phyloP scores from a whole-genome alignment of 345 rosid genomes.

The Tarenaya hassleriana region DNA sequence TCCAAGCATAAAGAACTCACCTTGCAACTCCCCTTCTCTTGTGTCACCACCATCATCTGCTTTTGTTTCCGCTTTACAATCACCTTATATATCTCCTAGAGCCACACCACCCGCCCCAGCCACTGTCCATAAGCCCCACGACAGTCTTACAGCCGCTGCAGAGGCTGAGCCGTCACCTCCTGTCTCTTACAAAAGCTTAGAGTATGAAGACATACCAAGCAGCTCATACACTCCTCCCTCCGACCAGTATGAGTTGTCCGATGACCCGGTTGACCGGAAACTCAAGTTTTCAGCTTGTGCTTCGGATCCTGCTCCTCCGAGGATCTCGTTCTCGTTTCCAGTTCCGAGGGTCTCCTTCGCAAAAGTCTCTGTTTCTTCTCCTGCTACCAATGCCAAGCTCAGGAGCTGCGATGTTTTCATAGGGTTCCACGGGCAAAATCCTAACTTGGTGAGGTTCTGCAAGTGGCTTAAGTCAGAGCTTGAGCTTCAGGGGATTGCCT shows the following conservation, averaged over 20 bases:
- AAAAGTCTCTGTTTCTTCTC: slow-evolving; percentile 55
- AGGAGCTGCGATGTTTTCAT: slow-evolving; percentile 81
- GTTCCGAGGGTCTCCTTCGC: slow-evolving; percentile 76
- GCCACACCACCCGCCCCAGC: slow-evolving; percentile 34
- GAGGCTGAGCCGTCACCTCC: too few species aligned
- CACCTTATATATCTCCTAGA: slow-evolving; percentile 91
- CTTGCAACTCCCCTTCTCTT: slow-evolving; percentile 68
- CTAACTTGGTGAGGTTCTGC: slow-evolving; percentile 65
- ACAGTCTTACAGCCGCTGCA: too few species aligned
- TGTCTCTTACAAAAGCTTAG: slow-evolving; percentile 42
- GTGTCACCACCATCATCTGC: slow-evolving; percentile 91
- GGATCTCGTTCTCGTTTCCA: slow-evolving; percentile 81
- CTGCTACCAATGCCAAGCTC: slow-evolving; percentile 57
- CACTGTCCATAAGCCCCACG: too few species aligned
- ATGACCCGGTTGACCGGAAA: slow-evolving; percentile 53
- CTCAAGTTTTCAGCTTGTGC: slow-evolving; percentile 55
- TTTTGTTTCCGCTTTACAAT: slow-evolving; percentile 87
- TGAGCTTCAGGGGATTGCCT: slow-evolving; percentile 89
- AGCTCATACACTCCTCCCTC: slow-evolving; percentile 89
- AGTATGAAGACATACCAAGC: slow-evolving; percentile 77
- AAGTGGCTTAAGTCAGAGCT: slow-evolving; percentile 89
- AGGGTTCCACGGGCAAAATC: slow-evolving; percentile 75
- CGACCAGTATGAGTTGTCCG: slow-evolving; percentile 74
- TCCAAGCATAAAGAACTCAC: slow-evolving; percentile 44
- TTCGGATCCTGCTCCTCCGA: slow-evolving; percentile 58